Percentiles rank a stretch among this genome's conserved stretches.
Evolutionary conservation across 2,329 filamentous ascomycete genomes (phyloP).

Genomic region (Trichoderma endophyticum): DNA sequence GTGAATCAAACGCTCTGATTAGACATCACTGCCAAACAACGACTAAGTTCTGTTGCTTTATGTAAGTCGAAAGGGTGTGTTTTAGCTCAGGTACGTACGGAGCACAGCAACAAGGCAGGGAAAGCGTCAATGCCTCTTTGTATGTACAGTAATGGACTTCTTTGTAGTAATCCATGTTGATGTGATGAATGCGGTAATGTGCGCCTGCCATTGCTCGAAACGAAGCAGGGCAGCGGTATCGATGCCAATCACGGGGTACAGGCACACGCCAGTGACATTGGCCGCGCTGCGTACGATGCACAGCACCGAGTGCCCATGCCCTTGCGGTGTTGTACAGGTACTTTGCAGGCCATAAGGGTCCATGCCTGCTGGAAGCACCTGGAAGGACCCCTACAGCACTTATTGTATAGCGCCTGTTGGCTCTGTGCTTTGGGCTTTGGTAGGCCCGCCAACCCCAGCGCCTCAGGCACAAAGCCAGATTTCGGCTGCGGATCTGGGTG

Average conservation of each 20-base stretch:
- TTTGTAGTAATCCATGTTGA: not conserved
- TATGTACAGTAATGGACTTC: not conserved
- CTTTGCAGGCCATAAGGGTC: not conserved
- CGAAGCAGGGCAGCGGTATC: not conserved
- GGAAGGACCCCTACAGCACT: not conserved
- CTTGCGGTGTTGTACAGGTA: not conserved
- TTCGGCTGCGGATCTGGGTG: not conserved
- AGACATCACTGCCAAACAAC: not conserved
- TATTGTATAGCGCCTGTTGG: not conserved
- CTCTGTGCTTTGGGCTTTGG: not conserved
- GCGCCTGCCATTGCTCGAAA: not conserved
- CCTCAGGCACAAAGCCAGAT: not conserved
- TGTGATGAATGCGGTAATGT: not conserved
- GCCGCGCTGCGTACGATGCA: not conserved
- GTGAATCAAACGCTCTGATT: not conserved
- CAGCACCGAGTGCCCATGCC: not conserved
- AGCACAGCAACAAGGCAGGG: not conserved
- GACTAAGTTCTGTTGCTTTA: not conserved
- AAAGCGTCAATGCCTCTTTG: not conserved
- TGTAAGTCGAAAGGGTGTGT: not conserved
- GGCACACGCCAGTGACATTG: constrained; percentile 2
- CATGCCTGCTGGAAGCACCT: not conserved
- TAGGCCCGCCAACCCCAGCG: not conserved
- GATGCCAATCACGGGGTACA: not conserved
- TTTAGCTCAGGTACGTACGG: not conserved